Conservation (phyloP, 169 alveolate genomes). For the Plasmodium adleri region DNA sequence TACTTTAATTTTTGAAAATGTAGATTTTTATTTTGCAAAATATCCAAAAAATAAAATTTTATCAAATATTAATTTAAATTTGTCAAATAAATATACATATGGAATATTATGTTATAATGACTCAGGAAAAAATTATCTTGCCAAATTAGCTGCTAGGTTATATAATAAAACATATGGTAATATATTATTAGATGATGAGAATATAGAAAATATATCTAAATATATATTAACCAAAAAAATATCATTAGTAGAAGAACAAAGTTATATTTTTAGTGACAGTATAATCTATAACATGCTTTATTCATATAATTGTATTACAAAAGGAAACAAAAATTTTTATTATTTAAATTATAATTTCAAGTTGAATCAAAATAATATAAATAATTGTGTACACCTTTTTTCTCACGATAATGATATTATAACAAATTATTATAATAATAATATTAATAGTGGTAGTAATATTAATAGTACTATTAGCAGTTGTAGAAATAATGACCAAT, state of each 20-base stretch:
- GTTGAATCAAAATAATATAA: constrained; percentile 33
- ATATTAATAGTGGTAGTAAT: not conserved
- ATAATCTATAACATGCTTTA: constrained; percentile 52
- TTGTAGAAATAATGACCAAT: not conserved
- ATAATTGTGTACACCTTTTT: constrained; percentile 51
- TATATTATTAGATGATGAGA: constrained; percentile 55
- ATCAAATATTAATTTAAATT: constrained; percentile 57
- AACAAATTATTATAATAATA: not conserved
- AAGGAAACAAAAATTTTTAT: constrained; percentile 23
- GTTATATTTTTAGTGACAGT: constrained; percentile 44
- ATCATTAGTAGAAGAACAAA: constrained; percentile 63
- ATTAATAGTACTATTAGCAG: not conserved
- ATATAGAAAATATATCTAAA: constrained; percentile 55
- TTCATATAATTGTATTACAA: constrained; percentile 42
- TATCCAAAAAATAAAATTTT: constrained; percentile 71
- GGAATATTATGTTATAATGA: constrained; percentile 64
- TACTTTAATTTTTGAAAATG: constrained; percentile 55
- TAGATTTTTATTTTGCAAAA: constrained; percentile 64
- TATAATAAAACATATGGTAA: constrained; percentile 53
- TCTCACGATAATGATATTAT: constrained; percentile 21
- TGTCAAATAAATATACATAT: constrained; percentile 37
- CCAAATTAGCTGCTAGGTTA: constrained; percentile 46
- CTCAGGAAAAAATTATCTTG: constrained; percentile 35
- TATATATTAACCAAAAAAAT: constrained; percentile 66
- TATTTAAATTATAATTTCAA: constrained; percentile 31